Percentiles rank a stretch among this genome's conserved stretches.
Evolutionary conservation across 441 rosid species (phyloP).

Genomic region (Populus trichocarpa): DNA sequence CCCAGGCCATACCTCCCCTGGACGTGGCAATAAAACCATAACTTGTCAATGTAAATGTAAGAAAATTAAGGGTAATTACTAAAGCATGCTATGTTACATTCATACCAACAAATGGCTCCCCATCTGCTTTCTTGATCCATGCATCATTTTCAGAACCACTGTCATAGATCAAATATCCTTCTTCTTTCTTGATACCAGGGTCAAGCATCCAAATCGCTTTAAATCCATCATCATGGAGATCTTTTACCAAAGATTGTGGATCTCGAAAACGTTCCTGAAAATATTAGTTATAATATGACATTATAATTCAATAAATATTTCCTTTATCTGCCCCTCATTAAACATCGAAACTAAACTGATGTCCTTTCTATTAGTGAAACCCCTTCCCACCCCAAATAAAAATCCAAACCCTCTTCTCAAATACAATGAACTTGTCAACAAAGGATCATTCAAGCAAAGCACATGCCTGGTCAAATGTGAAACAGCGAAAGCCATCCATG

Average conservation of each 20-base stretch:
- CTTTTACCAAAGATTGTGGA: conserved; percentile 57
- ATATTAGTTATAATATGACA: conserved; percentile 4
- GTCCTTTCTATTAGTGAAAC: background rate
- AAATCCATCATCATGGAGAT: conserved; percentile 66
- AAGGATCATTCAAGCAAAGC: conserved; percentile 1
- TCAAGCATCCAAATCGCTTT: conserved; percentile 99
- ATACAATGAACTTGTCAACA: background rate
- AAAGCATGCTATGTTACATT: conserved; percentile 6
- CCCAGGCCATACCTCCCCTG: conserved; percentile 99
- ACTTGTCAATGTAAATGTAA: conserved; percentile 9
- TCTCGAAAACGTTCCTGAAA: conserved; percentile 69
- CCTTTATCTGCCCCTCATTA: background rate
- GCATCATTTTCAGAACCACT: conserved; percentile 62
- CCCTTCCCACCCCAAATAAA: background rate
- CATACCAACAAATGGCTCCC: conserved; percentile 64
- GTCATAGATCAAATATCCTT: conserved; percentile 66
- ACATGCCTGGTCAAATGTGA: conserved; percentile 86
- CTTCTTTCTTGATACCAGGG: conserved; percentile 87
- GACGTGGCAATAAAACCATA: conserved; percentile 15
- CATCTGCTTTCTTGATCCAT: conserved; percentile 73
- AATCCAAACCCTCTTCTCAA: too few species aligned
- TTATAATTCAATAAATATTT: background rate
- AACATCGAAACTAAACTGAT: background rate
- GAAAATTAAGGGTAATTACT: conserved; percentile 7
- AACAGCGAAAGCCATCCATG: conserved; percentile 99